phyloP scores from a whole-genome alignment of 352 stramenopile species.

The Phytophthora sojae region DNA sequence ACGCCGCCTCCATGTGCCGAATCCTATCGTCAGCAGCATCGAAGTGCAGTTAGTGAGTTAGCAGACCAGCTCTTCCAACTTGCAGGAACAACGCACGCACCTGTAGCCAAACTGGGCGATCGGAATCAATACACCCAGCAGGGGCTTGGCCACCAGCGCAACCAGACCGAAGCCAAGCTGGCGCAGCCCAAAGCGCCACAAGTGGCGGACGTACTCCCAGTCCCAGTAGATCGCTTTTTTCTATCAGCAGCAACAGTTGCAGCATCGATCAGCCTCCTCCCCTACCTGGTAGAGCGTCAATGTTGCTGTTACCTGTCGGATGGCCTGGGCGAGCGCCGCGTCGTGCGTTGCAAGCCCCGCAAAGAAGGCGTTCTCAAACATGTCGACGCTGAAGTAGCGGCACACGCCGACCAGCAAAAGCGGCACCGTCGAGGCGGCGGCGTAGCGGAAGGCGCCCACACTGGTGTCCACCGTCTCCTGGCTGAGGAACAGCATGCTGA shows the following conservation, averaged over 20 bases:
- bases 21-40: constrained; percentile 39
- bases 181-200: constrained; percentile 50
- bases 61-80: too few relatives aligned
- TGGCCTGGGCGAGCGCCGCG: constrained; percentile 42
- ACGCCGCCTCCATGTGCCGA: constrained; percentile 71
- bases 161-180: constrained; percentile 68
- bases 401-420: constrained; percentile 64
- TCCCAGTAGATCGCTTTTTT: constrained; percentile 79
- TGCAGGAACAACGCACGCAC: constrained; percentile 23
- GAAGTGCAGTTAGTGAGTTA: background rate
- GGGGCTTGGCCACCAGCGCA: constrained; percentile 51
- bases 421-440: constrained; percentile 56
- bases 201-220: constrained; percentile 71
- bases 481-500: constrained; percentile 49
- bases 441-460: constrained; percentile 62
- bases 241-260: constrained; percentile 5
- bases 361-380: constrained; percentile 82
- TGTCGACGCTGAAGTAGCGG: constrained; percentile 62
- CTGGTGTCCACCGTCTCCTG: constrained; percentile 53
- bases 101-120: constrained; percentile 69
- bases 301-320: constrained; percentile 44
- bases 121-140: constrained; percentile 61
- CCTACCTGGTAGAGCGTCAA: too few relatives aligned
- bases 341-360: constrained; percentile 59
- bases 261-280: background rate